Evolutionary conservation across 2,329 filamentous ascomycete genomes (phyloP).

Genomic region (Aspergillus chevalieri): DNA sequence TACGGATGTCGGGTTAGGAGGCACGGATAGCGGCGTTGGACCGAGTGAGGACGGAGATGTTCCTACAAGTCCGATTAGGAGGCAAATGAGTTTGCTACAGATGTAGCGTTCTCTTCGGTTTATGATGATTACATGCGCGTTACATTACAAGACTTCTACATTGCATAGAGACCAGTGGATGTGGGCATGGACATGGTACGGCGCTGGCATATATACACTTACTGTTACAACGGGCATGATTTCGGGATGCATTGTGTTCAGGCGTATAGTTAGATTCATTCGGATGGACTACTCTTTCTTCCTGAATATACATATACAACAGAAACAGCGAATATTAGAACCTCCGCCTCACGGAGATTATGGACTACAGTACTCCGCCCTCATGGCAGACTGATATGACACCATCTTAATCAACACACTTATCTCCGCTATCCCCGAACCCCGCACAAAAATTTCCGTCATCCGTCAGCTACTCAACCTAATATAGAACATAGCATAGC

Average conservation of each 20-base stretch:
- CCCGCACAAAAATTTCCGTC: neutral
- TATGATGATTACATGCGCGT: neutral
- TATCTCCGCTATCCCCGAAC: neutral
- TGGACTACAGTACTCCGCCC: too few species aligned
- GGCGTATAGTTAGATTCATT: too few species aligned
- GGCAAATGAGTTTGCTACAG: conserved; percentile 68
- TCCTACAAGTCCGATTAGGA: conserved; percentile 59
- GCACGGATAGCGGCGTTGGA: conserved; percentile 43
- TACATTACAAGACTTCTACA: too few species aligned
- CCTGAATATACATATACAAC: too few species aligned
- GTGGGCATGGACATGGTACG: too few species aligned
- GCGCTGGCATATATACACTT: too few species aligned
- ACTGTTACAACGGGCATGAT: too few species aligned
- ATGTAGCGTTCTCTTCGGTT: conserved; percentile 37
- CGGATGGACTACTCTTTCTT: too few species aligned
- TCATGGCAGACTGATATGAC: too few species aligned
- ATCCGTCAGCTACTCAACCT: neutral
- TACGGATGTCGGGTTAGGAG: conserved; percentile 55
- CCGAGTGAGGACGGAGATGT: conserved; percentile 61
- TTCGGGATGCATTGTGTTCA: too few species aligned
- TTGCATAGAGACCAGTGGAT: neutral
- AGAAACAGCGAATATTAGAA: too few species aligned
- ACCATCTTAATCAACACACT: neutral
- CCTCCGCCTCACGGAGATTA: too few species aligned
- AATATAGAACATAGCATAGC: neutral